Base-by-base conservation (phyloP, 2,329 filamentous ascomycete species). In the Paecilomyces sp. region DNA sequence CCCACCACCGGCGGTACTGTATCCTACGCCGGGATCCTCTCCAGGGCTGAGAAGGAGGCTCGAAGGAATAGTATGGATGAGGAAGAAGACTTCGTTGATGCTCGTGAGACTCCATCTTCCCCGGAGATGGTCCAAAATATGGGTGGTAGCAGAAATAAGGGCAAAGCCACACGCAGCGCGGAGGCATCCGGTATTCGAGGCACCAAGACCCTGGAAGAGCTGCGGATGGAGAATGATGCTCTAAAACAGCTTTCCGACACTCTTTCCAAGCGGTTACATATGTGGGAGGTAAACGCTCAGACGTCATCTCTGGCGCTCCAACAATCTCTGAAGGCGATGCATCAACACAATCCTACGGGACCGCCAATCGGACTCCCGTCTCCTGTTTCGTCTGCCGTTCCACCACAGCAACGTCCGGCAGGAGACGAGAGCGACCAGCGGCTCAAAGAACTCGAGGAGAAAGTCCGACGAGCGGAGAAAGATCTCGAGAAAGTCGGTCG, bases 261-360 rank as follows among this genome's bases (percentile, higher is more conserved):
- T 56, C 83, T 97, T 36, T 90, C 89, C 63, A 90, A 89, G 67
- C 86, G 93, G 0, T 83, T 99, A n/a, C 90, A 94, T 68, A 89
- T 92, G 63, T 99, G 96, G 77, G 93, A 99, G 75, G 88, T 91
- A 47, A 92, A 91, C 67, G 91, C 92, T 0, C 94, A 97, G 75
- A 91, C 88, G 63, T 92, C 89, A 41, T 90, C 89, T 57, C 85
- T 92, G 75, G 91, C 91, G 2, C 83, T 97, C 34, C 90, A 92
- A 13, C 91, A 97, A 72, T 96, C 91, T 66, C 87, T 86, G 67
- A 77, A 80, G 64, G 76, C 79, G 61, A 74, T 82, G 58, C 76
- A 79, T 47, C 74, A 76, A 51, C 73, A 77, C 24, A 71, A 66
- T 34, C 65, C 70, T 8, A 58, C 64, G 2, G 58, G 68, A 28